phyloP scores from a whole-genome alignment of 2,329 filamentous ascomycete genomes.

The Trichoderma guizhouense region DNA sequence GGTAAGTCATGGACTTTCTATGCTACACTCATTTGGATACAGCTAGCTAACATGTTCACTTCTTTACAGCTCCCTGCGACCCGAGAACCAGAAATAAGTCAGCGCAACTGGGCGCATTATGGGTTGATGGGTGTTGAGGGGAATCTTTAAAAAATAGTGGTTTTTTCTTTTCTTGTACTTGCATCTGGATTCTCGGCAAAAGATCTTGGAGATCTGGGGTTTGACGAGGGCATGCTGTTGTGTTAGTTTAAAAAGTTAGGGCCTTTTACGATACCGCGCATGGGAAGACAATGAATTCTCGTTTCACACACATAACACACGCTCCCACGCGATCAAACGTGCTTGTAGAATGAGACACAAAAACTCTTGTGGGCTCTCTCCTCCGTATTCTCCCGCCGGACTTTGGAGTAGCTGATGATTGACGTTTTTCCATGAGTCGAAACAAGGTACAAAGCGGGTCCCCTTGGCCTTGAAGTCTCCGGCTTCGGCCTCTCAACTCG shows the following conservation, averaged over 20 bases:
- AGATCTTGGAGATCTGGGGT: slow-evolving; percentile 10
- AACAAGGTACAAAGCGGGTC: slow-evolving; percentile 9
- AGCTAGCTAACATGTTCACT: slow-evolving; percentile 24
- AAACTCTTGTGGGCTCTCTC: neutral
- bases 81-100: slow-evolving; percentile 70
- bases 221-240: slow-evolving; percentile 15
- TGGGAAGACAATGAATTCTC: slow-evolving; percentile 5
- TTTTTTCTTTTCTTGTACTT: slow-evolving; percentile 11
- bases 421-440: slow-evolving; percentile 5
- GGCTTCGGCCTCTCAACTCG: slow-evolving; percentile 6
- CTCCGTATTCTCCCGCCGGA: slow-evolving; percentile 5
- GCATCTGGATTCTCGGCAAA: slow-evolving; percentile 16
- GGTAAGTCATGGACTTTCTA: slow-evolving; percentile 49
- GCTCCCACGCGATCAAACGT: neutral
- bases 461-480: neutral
- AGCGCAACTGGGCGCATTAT: neutral
- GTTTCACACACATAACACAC: neutral
- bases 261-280: slow-evolving; percentile 18
- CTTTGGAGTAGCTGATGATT: neutral
- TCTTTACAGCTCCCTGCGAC: slow-evolving; percentile 63
- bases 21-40: neutral
- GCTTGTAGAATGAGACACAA: neutral
- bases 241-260: slow-evolving; percentile 15
- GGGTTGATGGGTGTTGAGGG: slow-evolving; percentile 1
- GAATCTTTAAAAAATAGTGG: neutral